Evolutionary conservation across 805 yeast genomes (phyloP).

Genomic region (Cyberlindnera euphorbiiphila): DNA sequence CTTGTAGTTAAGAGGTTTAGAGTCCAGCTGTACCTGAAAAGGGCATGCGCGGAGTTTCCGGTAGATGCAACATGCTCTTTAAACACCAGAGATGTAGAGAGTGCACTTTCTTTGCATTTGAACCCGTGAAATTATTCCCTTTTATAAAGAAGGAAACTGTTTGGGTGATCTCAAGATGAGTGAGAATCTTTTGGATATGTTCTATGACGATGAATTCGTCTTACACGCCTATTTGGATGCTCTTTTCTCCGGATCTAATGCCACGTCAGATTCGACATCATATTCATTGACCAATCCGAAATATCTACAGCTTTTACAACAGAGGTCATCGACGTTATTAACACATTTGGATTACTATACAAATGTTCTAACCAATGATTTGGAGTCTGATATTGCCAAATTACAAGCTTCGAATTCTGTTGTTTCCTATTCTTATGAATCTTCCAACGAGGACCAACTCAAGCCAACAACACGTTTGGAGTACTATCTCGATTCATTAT

Average conservation of each 20-base stretch:
- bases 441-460: constrained; percentile 26
- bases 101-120: no score
- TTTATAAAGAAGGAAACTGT: neutral
- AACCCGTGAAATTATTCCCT: no score
- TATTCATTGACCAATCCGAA: constrained; percentile 27
- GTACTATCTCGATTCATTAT: constrained; percentile 59
- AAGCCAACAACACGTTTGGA: constrained; percentile 55
- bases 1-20: no score
- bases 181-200: constrained; percentile 53
- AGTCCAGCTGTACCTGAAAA: no score
- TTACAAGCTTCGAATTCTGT: constrained; percentile 50
- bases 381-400: constrained; percentile 46
- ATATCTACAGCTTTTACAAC: constrained; percentile 38
- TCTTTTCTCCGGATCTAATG: constrained; percentile 33
- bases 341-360: constrained; percentile 62
- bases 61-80: no score
- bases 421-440: constrained; percentile 37
- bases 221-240: constrained; percentile 67
- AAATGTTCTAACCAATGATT: constrained; percentile 50
- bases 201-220: constrained; percentile 62
- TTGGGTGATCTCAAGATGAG: constrained; percentile 7
- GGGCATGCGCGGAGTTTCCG: no score
- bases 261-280: constrained; percentile 18
- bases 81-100: no score
- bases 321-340: constrained; percentile 46